Percentiles rank a stretch among this genome's conserved stretches.
Evolutionary conservation across 176 grass and related monocot species (phyloP).

Genomic region (Oryza meridionalis): DNA sequence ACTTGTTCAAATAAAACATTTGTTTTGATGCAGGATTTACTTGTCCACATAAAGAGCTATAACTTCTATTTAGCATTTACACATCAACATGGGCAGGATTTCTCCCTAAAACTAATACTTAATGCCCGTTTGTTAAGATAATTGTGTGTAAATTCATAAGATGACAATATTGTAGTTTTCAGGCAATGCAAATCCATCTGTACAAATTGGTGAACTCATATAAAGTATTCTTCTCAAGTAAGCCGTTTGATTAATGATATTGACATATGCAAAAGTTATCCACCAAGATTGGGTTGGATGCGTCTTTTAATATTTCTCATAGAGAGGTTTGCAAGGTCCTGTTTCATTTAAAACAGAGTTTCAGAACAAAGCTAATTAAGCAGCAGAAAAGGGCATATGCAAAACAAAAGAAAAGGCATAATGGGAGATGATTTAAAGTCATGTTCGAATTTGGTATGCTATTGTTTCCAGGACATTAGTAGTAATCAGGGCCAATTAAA

Average conservation of each 20-base stretch:
- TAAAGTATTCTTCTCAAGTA: background rate
- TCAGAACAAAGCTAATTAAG: constrained; percentile 13
- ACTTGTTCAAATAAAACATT: background rate
- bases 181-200: background rate
- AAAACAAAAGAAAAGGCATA: background rate
- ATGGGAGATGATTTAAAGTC: background rate
- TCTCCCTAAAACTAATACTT: background rate
- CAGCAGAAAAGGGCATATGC: background rate
- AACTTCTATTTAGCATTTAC: background rate
- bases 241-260: background rate
- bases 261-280: background rate
- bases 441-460: background rate
- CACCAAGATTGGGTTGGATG: background rate
- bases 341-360: background rate
- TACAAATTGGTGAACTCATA: background rate
- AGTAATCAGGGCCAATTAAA: constrained; percentile 1
- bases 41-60: constrained; percentile 5
- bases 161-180: background rate
- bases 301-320: background rate
- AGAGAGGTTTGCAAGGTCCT: background rate
- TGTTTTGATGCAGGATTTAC: background rate
- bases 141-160: background rate
- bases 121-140: constrained; percentile 8
- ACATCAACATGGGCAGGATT: background rate
- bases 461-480: background rate